phyloP scores from a whole-genome alignment of 2,329 filamentous ascomycete species.

The Acrocalymma vagum region DNA sequence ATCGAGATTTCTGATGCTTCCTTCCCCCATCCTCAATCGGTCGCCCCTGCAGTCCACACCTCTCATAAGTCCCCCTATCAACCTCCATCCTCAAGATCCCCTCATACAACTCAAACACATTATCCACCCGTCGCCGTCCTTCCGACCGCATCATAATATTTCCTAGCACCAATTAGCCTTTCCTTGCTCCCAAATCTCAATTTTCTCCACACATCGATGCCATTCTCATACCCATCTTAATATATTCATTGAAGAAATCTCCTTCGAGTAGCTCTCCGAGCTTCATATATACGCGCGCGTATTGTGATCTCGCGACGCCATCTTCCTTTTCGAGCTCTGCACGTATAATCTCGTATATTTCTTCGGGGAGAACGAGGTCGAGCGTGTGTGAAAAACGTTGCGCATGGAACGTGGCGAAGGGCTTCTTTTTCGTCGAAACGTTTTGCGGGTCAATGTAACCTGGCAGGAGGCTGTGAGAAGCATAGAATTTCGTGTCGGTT shows the following conservation, averaged over 20 bases:
- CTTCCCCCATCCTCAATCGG: slow-evolving; percentile 65
- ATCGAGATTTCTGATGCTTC: slow-evolving; percentile 75
- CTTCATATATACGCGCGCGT: slow-evolving; percentile 75
- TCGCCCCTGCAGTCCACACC: slow-evolving; percentile 79
- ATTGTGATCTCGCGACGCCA: slow-evolving; percentile 53
- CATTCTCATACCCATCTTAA: slow-evolving; percentile 73
- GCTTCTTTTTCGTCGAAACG: slow-evolving; percentile 69
- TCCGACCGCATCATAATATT: slow-evolving; percentile 86
- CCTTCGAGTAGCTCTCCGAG: slow-evolving; percentile 75
- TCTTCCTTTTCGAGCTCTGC: slow-evolving; percentile 58
- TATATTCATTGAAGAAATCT: slow-evolving; percentile 83
- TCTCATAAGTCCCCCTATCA: slow-evolving; percentile 82
- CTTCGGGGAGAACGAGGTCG: slow-evolving; percentile 76
- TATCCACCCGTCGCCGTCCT: slow-evolving; percentile 74
- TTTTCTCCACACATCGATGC: too few species aligned
- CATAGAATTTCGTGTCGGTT: slow-evolving; percentile 71
- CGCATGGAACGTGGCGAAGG: slow-evolving; percentile 73
- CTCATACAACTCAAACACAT: slow-evolving; percentile 74
- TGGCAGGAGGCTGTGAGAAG: slow-evolving; percentile 73
- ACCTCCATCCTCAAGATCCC: slow-evolving; percentile 79
- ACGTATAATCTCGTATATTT: slow-evolving; percentile 64
- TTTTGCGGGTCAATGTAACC: slow-evolving; percentile 72
- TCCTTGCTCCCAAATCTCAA: neutral
- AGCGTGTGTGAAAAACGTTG: slow-evolving; percentile 75
- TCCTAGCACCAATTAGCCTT: slow-evolving; percentile 59